Conservation (phyloP, 768 basidiomycete genomes). For the Xanthoconium stramineum region DNA sequence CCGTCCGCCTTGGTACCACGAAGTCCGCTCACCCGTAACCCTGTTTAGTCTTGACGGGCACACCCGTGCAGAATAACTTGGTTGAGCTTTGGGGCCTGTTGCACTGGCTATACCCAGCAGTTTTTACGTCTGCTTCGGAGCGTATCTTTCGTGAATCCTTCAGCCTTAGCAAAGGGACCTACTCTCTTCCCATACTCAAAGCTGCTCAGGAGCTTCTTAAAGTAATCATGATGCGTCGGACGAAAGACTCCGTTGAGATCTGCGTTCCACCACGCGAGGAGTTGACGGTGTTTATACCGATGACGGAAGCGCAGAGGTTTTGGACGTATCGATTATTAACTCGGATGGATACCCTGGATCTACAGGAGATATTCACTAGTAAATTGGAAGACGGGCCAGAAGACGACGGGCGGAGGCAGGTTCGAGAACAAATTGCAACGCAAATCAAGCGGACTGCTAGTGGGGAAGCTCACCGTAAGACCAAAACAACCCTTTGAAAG, state of each 20-base stretch:
- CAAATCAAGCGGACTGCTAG: constrained; percentile 35
- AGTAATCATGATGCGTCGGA: constrained; percentile 57
- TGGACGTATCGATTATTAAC: constrained; percentile 59
- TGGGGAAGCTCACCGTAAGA: constrained; percentile 32
- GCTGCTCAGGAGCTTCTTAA: constrained; percentile 48
- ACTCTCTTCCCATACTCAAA: constrained; percentile 46
- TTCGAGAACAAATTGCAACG: constrained; percentile 36
- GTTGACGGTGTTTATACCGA: constrained; percentile 51
- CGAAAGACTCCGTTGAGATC: constrained; percentile 49
- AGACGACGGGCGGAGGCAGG: constrained; percentile 39
- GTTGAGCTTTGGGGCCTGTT: constrained; percentile 55
- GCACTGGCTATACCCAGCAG: constrained; percentile 51
- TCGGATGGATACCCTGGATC: constrained; percentile 45
- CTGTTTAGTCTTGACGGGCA: constrained; percentile 60
- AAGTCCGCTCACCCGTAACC: background rate
- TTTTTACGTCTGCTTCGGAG: constrained; percentile 50
- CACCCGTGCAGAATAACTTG: constrained; percentile 68
- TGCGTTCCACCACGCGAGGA: constrained; percentile 57
- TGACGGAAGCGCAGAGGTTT: constrained; percentile 59
- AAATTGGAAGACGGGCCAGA: constrained; percentile 26
- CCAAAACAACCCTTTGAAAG: background rate
- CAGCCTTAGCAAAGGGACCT: constrained; percentile 49
- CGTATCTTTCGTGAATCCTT: constrained; percentile 51
- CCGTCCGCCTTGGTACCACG: background rate
- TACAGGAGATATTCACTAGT: constrained; percentile 46